These are phyloP conservation scores for Aspergillus biplanus DNA, from an alignment of 495 filamentous ascomycete genomes.

Conservation along the genomic window DNA sequence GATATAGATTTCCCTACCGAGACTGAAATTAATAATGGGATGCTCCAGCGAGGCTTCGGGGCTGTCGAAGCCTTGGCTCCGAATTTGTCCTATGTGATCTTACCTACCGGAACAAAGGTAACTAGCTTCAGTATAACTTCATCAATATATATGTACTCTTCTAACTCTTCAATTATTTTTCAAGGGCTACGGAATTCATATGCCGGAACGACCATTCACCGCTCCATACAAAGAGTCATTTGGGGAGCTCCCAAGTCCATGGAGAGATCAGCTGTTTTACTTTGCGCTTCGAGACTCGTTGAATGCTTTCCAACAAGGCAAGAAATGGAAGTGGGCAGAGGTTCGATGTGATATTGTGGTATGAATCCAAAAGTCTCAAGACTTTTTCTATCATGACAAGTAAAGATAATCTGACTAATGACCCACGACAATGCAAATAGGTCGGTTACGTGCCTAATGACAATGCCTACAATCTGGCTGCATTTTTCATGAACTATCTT, in stretches of 20 bases:
- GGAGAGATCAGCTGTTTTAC: slow-evolving; percentile 3
- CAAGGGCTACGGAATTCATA: slow-evolving; percentile 13
- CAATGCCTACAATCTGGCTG: slow-evolving; percentile 8
- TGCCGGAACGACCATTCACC: slow-evolving; percentile 1
- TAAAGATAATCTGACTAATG: slow-evolving; percentile 2
- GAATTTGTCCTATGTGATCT: slow-evolving; percentile 1
- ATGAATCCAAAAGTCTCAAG: not conserved
- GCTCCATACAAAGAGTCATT: slow-evolving; percentile 1
- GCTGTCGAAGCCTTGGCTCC: slow-evolving; percentile 7
- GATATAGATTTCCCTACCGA: slow-evolving; percentile 5
- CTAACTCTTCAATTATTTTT: not conserved
- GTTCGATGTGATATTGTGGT: slow-evolving; percentile 7
- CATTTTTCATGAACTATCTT: slow-evolving; percentile 2
- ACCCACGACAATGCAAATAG: slow-evolving; percentile 2
- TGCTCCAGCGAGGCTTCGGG: slow-evolving; percentile 6
- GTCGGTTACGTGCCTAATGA: slow-evolving; percentile 9
- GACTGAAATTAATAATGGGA: slow-evolving; percentile 13
- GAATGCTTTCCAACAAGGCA: slow-evolving; percentile 4
- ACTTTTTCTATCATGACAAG: not conserved
- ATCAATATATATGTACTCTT: not conserved
- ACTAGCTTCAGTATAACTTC: slow-evolving; percentile 1
- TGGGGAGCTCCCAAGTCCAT: slow-evolving; percentile 3
- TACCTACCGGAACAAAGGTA: slow-evolving; percentile 13
- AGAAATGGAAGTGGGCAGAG: slow-evolving; percentile 7
- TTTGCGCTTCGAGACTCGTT: slow-evolving; percentile 1